Percentiles rank a stretch among this genome's conserved stretches.
Conservation (phyloP, 768 basidiomycete species). For the Termitomyces sp. region DNA sequence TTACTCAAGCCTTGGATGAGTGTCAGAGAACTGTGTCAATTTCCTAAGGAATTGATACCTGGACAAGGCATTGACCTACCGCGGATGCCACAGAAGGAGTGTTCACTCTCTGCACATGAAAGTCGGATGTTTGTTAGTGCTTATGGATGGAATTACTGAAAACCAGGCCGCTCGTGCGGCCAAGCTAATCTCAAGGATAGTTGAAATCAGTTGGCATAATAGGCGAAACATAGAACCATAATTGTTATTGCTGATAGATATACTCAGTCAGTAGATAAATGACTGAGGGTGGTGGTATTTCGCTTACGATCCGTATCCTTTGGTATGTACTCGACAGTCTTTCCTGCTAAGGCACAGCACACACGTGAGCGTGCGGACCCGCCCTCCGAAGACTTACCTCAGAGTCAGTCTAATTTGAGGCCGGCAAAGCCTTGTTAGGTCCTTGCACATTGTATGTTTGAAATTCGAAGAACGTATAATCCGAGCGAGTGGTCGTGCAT, state of each 20-base stretch:
- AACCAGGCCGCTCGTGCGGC: no score
- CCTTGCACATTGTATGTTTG: constrained; percentile 23
- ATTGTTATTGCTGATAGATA: no score
- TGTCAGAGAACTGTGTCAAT: constrained; percentile 12
- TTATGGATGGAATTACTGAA: no score
- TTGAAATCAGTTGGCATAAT: neutral
- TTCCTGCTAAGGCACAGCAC: no score
- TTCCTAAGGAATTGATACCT: constrained; percentile 21
- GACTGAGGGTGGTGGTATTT: no score
- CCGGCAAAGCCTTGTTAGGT: constrained; percentile 20
- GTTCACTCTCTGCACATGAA: constrained; percentile 22
- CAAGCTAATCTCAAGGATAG: neutral
- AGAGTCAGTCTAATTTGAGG: constrained; percentile 12
- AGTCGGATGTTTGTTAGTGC: no score
- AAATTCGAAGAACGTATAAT: constrained; percentile 13
- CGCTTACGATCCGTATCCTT: no score
- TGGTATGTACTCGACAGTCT: no score
- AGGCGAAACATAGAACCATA: neutral
- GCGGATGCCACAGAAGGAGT: constrained; percentile 19
- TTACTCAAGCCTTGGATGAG: no score
- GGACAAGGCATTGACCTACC: constrained; percentile 14
- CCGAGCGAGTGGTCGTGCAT: constrained; percentile 20
- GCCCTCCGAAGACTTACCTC: no score
- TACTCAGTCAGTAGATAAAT: no score
- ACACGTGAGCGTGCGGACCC: no score